Percentiles rank a stretch among this genome's conserved stretches.
phyloP scores from a whole-genome alignment of 257 asterid genomes.

The Solanum chilense region DNA sequence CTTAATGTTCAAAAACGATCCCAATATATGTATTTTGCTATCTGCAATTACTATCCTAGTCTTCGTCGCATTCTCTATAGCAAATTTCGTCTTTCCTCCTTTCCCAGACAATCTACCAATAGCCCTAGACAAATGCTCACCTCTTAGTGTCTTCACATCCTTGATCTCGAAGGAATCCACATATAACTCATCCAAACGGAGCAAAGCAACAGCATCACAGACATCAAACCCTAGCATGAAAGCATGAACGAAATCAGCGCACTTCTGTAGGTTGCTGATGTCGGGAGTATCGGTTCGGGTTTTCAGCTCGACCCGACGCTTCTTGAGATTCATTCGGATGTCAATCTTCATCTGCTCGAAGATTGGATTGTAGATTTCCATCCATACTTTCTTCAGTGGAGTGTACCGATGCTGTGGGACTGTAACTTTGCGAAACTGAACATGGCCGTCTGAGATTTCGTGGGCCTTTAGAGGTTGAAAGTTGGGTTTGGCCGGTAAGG shows the following conservation, averaged over 20 bases:
- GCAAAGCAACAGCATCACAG: slow-evolving; percentile 56
- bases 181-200: slow-evolving; percentile 78
- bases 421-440: slow-evolving; percentile 67
- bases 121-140: slow-evolving; percentile 60
- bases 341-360: slow-evolving; percentile 72
- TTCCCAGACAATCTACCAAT: neutral
- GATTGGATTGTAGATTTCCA: slow-evolving; percentile 61
- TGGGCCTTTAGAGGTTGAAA: slow-evolving; percentile 69
- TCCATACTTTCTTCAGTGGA: slow-evolving; percentile 69
- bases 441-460: slow-evolving; percentile 61
- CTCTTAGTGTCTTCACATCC: slow-evolving; percentile 77
- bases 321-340: slow-evolving; percentile 79
- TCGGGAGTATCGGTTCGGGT: slow-evolving; percentile 85
- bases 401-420: slow-evolving; percentile 75
- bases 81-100: neutral
- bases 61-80: neutral
- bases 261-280: slow-evolving; percentile 62
- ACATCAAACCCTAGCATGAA: slow-evolving; percentile 77
- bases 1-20: neutral
- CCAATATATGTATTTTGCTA: neutral
- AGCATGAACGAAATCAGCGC: slow-evolving; percentile 90
- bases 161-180: slow-evolving; percentile 83
- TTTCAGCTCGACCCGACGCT: slow-evolving; percentile 75
- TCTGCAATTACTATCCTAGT: neutral
- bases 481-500: slow-evolving; percentile 29